Evolutionary conservation across 352 stramenopile species (phyloP).

Genomic region (Phytophthora tubulina): DNA sequence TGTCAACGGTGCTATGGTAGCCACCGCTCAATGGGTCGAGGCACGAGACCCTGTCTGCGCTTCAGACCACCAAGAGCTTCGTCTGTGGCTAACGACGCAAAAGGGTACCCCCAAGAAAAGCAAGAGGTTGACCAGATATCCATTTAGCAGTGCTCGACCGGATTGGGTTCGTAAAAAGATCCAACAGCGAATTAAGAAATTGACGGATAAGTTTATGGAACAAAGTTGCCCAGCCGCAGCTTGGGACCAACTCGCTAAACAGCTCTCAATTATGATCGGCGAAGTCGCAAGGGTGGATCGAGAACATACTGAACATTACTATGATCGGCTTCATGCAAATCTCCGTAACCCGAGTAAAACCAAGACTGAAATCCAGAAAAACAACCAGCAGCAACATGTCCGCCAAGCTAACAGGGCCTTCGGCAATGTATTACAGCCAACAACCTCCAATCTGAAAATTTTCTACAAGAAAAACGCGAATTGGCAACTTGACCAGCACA

Average conservation of each 20-base stretch:
- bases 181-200: constrained; percentile 1
- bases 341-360: too few species aligned
- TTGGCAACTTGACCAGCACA: constrained; percentile 5
- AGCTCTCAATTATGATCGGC: background rate
- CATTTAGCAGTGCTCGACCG: background rate
- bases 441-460: background rate
- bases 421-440: constrained; percentile 1
- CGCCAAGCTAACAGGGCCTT: background rate
- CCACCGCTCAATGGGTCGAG: constrained; percentile 3
- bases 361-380: background rate
- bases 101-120: background rate
- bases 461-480: constrained; percentile 12
- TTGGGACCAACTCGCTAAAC: constrained; percentile 6
- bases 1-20: background rate
- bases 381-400: background rate
- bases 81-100: background rate
- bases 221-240: background rate
- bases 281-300: background rate
- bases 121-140: background rate
- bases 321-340: too few species aligned
- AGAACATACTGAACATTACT: background rate
- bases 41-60: background rate
- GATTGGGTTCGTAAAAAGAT: constrained; percentile 2
- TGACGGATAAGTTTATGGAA: background rate
- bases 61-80: constrained; percentile 13